Base-by-base conservation (phyloP, 2,329 filamentous ascomycete genomes). In the Epichloe bromicola region DNA sequence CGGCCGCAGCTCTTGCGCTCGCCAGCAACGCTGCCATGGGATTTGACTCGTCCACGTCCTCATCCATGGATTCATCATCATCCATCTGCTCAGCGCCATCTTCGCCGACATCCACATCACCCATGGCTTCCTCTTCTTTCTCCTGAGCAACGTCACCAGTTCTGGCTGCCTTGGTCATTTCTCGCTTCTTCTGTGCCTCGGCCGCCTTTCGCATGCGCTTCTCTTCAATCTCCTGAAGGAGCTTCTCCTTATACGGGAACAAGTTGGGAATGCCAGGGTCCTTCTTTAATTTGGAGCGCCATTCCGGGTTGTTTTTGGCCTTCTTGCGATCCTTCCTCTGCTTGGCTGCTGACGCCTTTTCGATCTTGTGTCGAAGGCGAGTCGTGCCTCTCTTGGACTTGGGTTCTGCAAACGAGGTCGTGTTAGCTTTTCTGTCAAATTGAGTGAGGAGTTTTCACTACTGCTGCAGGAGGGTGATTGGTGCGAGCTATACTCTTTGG, bases 261-360 rank as follows among this genome's bases (percentile, higher is more conserved):
- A 96, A 72, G 65, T 97, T 98, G 40, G 93, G 93, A 55, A 98
- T 96, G 46, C 93, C 93, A 23, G 91, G 93, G 62, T 98, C 93
- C 74, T 97, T 98, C 80, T 96, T 97, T 59, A 95, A 67, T 67
- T 89, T 87, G 53, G 88, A 90, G 60, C 86, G 82, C 89, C 93
- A 97, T 87, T 95, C 82, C 36, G 93, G 91, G 68, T 96, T 95
- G 80, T 95, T 89, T 74, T 95, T 97, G 51, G 86, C 88, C 51
- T 82, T 75, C 75, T 95, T 97, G 64, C 83, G 85, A 55, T 82
- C 74, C 71, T 98, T 98, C 65, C 83, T 82, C 71, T 95, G 88
- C 75, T 98, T 98, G 55, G 87, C 83, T 41, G 80, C 80, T 49
- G 90, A 88, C 20, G 86, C 84, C 72, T 98, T 98, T 67, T 95